Percentiles rank a stretch among this genome's conserved stretches.
These are phyloP conservation scores for Achaetomium macrosporum DNA, from an alignment of 2,329 filamentous ascomycete genomes.

Conservation along the genomic window DNA sequence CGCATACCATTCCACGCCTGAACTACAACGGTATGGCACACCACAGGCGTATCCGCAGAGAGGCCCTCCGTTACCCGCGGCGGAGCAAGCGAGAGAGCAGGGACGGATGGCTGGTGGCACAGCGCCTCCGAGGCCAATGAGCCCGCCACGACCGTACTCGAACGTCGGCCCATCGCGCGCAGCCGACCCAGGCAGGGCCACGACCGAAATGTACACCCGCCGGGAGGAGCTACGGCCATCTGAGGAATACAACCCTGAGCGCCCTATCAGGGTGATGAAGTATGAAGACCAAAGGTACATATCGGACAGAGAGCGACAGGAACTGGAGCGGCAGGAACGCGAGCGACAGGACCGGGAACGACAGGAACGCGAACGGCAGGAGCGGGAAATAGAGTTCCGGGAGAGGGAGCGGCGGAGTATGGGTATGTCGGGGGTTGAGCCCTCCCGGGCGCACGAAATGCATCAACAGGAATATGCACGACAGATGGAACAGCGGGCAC, in stretches of 20 bases:
- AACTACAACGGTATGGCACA: conserved; percentile 53
- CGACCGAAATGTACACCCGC: conserved; percentile 41
- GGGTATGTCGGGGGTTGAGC: conserved; percentile 45
- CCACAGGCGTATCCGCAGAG: conserved; percentile 51
- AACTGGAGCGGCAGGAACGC: conserved; percentile 33
- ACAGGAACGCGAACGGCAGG: conserved; percentile 34
- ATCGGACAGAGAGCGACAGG: conserved; percentile 38
- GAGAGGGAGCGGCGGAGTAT: conserved; percentile 36
- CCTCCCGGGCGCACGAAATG: conserved; percentile 38
- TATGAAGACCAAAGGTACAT: conserved; percentile 52
- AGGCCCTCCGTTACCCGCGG: conserved; percentile 40
- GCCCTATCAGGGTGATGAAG: conserved; percentile 38
- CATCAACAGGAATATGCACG: conserved; percentile 43
- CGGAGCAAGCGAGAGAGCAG: conserved; percentile 42
- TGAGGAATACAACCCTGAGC: conserved; percentile 50
- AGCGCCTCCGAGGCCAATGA: conserved; percentile 44
- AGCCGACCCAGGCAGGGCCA: conserved; percentile 41
- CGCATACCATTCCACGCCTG: conserved; percentile 49
- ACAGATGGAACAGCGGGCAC: conserved; percentile 27
- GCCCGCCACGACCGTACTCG: conserved; percentile 47
- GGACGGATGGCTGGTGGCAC: conserved; percentile 31
- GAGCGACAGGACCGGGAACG: conserved; percentile 44
- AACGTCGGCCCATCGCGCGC: conserved; percentile 39
- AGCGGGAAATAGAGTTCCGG: conserved; percentile 31
- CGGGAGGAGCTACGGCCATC: conserved; percentile 42